These are phyloP conservation scores for Starmera stellimalicola DNA, from an alignment of 1,139 yeast genomes.

Conservation along the genomic window DNA sequence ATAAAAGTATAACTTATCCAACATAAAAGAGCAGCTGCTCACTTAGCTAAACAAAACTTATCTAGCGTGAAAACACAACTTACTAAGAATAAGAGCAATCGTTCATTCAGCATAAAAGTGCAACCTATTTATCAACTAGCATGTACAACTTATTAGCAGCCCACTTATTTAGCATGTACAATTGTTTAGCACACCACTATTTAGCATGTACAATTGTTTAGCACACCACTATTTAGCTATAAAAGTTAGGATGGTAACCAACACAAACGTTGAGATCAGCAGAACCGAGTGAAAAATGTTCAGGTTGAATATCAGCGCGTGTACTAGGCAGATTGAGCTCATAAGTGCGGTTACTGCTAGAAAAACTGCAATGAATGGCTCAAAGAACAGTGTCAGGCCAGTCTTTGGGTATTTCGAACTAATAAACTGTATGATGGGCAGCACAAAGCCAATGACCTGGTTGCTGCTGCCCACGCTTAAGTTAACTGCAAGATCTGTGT, in stretches of 20 bases:
- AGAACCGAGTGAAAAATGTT: constrained; percentile 15
- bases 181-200: too few species aligned
- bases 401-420: constrained; percentile 14
- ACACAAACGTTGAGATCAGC: constrained; percentile 11
- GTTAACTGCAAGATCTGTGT: constrained; percentile 14
- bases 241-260: constrained; percentile 13
- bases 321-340: constrained; percentile 8
- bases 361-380: constrained; percentile 14
- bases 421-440: constrained; percentile 17
- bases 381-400: constrained; percentile 12
- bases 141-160: too few species aligned
- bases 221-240: too few species aligned
- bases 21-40: too few species aligned
- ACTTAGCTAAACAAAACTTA: too few species aligned
- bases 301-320: constrained; percentile 11
- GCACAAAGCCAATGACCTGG: constrained; percentile 16
- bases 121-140: too few species aligned
- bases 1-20: too few species aligned
- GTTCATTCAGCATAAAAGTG: too few species aligned
- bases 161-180: too few species aligned
- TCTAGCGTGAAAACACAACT: too few species aligned
- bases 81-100: too few species aligned
- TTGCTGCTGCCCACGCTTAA: constrained; percentile 14
- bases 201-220: too few species aligned
- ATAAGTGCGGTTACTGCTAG: constrained; percentile 12